phyloP scores from a whole-genome alignment of 345 rosid species.

The Psidium friedrichsthalianum region DNA sequence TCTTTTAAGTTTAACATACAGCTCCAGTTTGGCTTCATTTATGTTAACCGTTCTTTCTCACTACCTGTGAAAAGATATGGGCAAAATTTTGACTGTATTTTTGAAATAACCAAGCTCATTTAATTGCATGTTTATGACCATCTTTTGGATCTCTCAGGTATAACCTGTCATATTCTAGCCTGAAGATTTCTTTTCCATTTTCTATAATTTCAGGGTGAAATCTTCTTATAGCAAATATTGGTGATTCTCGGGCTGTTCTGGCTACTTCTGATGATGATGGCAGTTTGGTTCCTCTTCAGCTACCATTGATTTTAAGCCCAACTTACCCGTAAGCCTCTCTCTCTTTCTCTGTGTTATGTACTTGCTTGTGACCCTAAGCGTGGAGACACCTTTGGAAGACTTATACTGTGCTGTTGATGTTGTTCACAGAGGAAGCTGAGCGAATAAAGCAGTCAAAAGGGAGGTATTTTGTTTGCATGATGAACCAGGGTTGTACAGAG shows the following conservation, averaged over 20 bases:
- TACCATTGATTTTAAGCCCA: constrained; percentile 77
- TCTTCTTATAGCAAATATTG: constrained; percentile 60
- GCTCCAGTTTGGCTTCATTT: background rate
- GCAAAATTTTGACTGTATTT: background rate
- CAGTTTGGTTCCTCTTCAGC: constrained; percentile 57
- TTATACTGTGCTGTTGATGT: background rate
- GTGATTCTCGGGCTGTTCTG: constrained; percentile 79
- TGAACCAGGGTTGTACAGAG: constrained; percentile 74
- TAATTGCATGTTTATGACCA: background rate
- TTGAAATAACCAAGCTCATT: background rate
- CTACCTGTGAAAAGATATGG: background rate
- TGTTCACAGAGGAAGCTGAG: constrained; percentile 69
- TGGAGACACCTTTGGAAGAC: background rate
- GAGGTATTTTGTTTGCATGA: constrained; percentile 51
- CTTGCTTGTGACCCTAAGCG: background rate
- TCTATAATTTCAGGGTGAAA: constrained; percentile 36
- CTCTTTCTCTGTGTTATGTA: background rate
- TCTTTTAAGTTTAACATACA: background rate
- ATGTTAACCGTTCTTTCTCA: background rate
- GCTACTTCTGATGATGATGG: constrained; percentile 50
- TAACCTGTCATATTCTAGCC: background rate
- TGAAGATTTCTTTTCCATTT: background rate
- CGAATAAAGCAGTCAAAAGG: constrained; percentile 59
- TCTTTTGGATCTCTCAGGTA: background rate
- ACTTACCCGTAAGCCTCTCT: constrained; percentile 47